These are phyloP conservation scores for Pseudogymnoascus sp. DNA, from an alignment of 2,329 filamentous ascomycete genomes.

Conservation along the genomic window DNA sequence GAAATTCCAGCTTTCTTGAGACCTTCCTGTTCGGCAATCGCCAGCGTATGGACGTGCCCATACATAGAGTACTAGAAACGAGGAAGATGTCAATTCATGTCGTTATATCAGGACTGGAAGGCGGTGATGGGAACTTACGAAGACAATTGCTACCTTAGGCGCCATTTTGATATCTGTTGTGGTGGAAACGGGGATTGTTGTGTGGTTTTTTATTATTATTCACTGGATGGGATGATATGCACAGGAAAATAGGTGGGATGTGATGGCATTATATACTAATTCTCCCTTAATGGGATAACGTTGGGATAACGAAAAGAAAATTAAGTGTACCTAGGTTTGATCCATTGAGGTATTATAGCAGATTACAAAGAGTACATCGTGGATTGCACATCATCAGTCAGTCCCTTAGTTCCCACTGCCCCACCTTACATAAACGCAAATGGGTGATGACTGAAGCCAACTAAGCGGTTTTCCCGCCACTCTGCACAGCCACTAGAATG, in stretches of 20 bases:
- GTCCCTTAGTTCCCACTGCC: background rate
- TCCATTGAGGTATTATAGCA: background rate
- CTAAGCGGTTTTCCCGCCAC: background rate
- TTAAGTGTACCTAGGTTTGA: background rate
- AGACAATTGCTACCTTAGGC: constrained; percentile 87
- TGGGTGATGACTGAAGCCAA: background rate
- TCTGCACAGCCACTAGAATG: background rate
- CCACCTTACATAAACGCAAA: background rate
- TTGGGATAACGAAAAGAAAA: background rate
- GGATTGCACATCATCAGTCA: background rate
- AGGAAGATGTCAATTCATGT: background rate
- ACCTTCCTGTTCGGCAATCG: constrained; percentile 83
- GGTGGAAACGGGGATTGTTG: background rate
- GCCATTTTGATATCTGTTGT: background rate
- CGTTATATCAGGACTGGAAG: constrained; percentile 5
- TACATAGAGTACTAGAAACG: constrained; percentile 75
- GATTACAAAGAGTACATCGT: background rate
- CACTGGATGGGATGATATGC: background rate
- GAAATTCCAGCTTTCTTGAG: constrained; percentile 79
- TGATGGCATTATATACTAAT: background rate
- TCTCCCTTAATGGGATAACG: background rate
- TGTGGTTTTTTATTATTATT: background rate
- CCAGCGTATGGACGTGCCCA: constrained; percentile 78
- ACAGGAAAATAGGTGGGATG: background rate
- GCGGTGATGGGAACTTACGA: constrained; percentile 46